Conservation (phyloP, 495 filamentous ascomycete genomes). For the Hypoxylon fuscum region DNA sequence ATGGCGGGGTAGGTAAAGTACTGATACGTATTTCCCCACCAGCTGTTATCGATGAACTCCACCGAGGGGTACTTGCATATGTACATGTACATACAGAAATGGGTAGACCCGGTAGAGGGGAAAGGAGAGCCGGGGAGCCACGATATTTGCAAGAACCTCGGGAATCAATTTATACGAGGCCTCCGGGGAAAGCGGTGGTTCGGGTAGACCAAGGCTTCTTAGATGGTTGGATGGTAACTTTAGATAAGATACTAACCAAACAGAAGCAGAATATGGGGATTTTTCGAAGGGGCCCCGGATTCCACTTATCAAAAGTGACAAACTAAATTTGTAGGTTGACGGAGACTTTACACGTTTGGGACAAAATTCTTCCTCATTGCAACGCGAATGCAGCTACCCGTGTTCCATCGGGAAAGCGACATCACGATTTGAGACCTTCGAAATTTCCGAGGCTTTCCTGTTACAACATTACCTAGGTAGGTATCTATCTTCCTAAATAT, state of each 20-base stretch:
- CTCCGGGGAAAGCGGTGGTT: neutral
- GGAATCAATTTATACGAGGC: constrained; percentile 24
- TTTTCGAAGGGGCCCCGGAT: constrained; percentile 10
- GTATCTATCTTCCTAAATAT: constrained; percentile 5
- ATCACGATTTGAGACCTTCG: constrained; percentile 3
- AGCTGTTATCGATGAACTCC: constrained; percentile 11
- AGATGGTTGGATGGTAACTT: neutral
- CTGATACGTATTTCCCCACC: constrained; percentile 15
- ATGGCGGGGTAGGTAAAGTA: constrained; percentile 23
- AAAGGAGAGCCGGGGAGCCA: neutral
- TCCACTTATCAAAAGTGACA: neutral
- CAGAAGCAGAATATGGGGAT: neutral
- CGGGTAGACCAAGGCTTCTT: too few relatives aligned
- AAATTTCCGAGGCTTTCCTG: constrained; percentile 27
- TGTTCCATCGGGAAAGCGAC: constrained; percentile 5
- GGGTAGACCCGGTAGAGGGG: constrained; percentile 33
- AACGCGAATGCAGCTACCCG: neutral
- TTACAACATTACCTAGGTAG: constrained; percentile 14
- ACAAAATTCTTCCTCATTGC: neutral
- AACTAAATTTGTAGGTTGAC: neutral
- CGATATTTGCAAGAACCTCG: constrained; percentile 34
- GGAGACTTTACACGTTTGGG: neutral
- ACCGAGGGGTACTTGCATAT: constrained; percentile 5
- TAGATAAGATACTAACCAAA: neutral
- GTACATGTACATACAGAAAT: neutral